These are phyloP conservation scores for Amesomyces nigricolor DNA, from an alignment of 2,329 filamentous ascomycete genomes.

Conservation along the genomic window DNA sequence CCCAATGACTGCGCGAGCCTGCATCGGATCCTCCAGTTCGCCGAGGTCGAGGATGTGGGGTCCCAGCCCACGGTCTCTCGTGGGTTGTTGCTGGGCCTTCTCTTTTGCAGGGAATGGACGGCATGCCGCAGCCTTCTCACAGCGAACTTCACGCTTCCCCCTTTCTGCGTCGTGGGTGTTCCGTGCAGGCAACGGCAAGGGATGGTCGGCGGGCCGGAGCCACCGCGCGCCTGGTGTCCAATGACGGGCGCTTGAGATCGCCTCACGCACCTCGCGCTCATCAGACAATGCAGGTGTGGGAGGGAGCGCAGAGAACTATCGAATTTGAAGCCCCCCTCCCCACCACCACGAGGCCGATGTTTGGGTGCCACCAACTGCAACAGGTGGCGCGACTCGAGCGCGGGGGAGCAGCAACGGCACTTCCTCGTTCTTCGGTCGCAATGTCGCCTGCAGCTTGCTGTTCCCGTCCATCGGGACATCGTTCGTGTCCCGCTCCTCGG, in stretches of 20 bases:
- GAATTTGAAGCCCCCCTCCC: slow-evolving; percentile 17
- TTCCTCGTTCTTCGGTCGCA: slow-evolving; percentile 18
- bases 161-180: slow-evolving; percentile 6
- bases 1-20: slow-evolving; percentile 15
- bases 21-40: slow-evolving; percentile 22
- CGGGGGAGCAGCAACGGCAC: not conserved
- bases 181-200: slow-evolving; percentile 23
- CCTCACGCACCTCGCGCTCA: slow-evolving; percentile 23
- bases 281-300: slow-evolving; percentile 24
- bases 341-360: not conserved
- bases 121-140: slow-evolving; percentile 8
- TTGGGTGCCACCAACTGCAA: not conserved
- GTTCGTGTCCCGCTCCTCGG: slow-evolving; percentile 26
- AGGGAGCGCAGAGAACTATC: slow-evolving; percentile 22
- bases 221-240: slow-evolving; percentile 20
- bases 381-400: no score
- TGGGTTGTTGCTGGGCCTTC: slow-evolving; percentile 13
- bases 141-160: slow-evolving; percentile 1
- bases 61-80: slow-evolving; percentile 14
- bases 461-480: slow-evolving; percentile 16
- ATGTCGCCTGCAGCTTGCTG: slow-evolving; percentile 14
- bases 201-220: slow-evolving; percentile 19
- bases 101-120: slow-evolving; percentile 1
- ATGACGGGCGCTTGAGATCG: slow-evolving; percentile 17
- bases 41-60: slow-evolving; percentile 22